Conservation (phyloP, 2,329 filamentous ascomycete species). For the Tolypocladium cylindrosporum region DNA sequence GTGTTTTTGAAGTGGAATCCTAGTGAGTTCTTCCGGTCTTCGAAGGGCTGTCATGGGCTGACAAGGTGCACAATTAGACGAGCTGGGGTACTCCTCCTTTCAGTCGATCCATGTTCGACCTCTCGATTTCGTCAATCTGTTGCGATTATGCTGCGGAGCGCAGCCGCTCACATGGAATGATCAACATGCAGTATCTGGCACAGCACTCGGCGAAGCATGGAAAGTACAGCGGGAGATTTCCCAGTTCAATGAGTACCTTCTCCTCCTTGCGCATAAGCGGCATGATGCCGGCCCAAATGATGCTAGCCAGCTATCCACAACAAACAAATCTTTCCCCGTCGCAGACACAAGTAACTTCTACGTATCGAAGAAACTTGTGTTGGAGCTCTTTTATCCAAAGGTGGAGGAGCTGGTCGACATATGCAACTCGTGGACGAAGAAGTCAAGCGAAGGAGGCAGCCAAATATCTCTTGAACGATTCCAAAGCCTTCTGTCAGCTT, state of each 20-base stretch:
- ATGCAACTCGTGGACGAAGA: conserved; percentile 36
- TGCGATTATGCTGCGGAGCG: conserved; percentile 59
- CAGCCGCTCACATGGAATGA: conserved; percentile 18
- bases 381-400: conserved; percentile 45
- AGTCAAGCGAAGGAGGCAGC: conserved; percentile 30
- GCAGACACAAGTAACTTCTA: conserved; percentile 23
- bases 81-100: conserved; percentile 56
- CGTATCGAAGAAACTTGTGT: conserved; percentile 37
- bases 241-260: conserved; percentile 40
- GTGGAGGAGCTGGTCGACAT: conserved; percentile 37
- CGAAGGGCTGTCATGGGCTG: not conserved
- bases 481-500: conserved; percentile 40
- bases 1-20: conserved; percentile 73
- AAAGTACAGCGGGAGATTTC: conserved; percentile 31
- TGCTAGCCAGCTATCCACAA: conserved; percentile 2
- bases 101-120: conserved; percentile 55
- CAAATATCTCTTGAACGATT: conserved; percentile 44
- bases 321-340: conserved; percentile 7
- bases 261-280: conserved; percentile 33
- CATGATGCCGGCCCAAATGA: not conserved
- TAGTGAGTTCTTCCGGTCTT: conserved; percentile 38
- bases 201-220: conserved; percentile 38
- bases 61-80: conserved; percentile 33
- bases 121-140: conserved; percentile 54
- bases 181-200: conserved; percentile 31